phyloP scores from a whole-genome alignment of 1,139 yeast genomes.

The Lodderomyces jiufengensis region DNA sequence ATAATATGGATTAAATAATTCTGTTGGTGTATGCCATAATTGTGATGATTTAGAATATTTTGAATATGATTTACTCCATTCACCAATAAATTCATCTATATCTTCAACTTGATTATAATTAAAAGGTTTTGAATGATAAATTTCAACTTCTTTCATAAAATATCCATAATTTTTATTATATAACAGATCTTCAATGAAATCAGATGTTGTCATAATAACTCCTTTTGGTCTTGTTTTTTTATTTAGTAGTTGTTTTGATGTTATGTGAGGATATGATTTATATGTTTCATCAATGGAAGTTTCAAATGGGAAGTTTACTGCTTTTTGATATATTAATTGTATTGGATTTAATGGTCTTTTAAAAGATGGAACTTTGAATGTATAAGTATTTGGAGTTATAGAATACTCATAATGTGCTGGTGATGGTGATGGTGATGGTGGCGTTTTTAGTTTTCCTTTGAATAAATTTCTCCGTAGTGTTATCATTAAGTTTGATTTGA shows the following conservation, averaged over 20 bases:
- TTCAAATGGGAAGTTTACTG: slow-evolving; percentile 45
- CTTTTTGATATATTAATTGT: slow-evolving; percentile 37
- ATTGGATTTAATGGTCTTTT: slow-evolving; percentile 29
- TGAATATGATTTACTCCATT: slow-evolving; percentile 66
- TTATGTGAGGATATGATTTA: slow-evolving; percentile 37
- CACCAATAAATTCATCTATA: slow-evolving; percentile 66
- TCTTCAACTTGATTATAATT: slow-evolving; percentile 56
- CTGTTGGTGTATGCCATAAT: slow-evolving; percentile 90
- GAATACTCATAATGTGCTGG: slow-evolving; percentile 41
- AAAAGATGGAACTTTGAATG: slow-evolving; percentile 38
- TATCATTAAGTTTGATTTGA: neutral
- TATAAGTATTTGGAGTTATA: slow-evolving; percentile 46
- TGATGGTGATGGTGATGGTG: slow-evolving; percentile 3
- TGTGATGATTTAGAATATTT: slow-evolving; percentile 43
- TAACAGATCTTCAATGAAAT: slow-evolving; percentile 80
- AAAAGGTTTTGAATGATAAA: slow-evolving; percentile 64
- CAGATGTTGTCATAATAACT: slow-evolving; percentile 68
- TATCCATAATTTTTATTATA: slow-evolving; percentile 83
- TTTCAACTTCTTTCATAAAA: slow-evolving; percentile 73
- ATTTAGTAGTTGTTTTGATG: slow-evolving; percentile 44
- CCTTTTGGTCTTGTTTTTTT: slow-evolving; percentile 52
- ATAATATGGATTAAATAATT: slow-evolving; percentile 75
- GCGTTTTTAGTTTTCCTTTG: slow-evolving; percentile 3
- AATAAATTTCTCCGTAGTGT: slow-evolving; percentile 3
- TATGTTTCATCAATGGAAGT: slow-evolving; percentile 41